phyloP scores from a whole-genome alignment of 352 stramenopile species.

The Phytophthora colocasiae region DNA sequence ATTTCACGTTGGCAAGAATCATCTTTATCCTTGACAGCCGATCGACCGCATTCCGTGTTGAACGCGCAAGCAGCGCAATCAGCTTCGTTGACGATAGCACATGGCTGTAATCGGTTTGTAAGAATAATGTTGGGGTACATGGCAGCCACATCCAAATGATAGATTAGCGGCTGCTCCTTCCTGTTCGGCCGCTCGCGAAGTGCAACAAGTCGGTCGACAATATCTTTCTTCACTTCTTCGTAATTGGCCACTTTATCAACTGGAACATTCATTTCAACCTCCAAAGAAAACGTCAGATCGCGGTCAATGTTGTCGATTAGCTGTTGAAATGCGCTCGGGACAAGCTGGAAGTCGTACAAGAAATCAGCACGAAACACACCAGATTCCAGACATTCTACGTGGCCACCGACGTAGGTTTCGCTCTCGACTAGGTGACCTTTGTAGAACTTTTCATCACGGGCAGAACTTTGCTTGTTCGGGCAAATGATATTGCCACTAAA shows the following conservation, averaged over 20 bases:
- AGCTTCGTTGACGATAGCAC: conserved; percentile 95
- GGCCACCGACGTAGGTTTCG: conserved; percentile 99
- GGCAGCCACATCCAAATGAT: conserved; percentile 99
- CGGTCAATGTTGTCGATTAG: conserved; percentile 98
- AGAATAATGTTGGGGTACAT: conserved; percentile 99
- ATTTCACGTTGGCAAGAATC: conserved; percentile 97
- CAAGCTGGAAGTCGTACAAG: conserved; percentile 96
- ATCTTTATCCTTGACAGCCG: conserved; percentile 77
- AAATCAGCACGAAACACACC: conserved; percentile 99
- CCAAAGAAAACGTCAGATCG: conserved; percentile 97
- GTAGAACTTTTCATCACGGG: conserved; percentile 76
- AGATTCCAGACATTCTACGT: conserved; percentile 99
- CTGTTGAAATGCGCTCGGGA: conserved; percentile 92
- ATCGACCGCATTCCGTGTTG: conserved; percentile 84
- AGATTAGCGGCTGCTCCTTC: conserved; percentile 95
- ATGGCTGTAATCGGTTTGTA: conserved; percentile 98
- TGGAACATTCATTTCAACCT: conserved; percentile 90
- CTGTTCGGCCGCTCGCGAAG: conserved; percentile 94
- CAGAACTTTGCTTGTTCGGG: conserved; percentile 98
- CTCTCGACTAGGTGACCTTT: conserved; percentile 97
- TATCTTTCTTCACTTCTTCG: conserved; percentile 84
- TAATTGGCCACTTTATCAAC: conserved; percentile 94
- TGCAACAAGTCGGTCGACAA: conserved; percentile 94
- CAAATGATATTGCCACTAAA: conserved; percentile 97
- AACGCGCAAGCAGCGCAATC: conserved; percentile 96